Conservation (phyloP, 768 basidiomycete species). For the Crepidotus variabilis region DNA sequence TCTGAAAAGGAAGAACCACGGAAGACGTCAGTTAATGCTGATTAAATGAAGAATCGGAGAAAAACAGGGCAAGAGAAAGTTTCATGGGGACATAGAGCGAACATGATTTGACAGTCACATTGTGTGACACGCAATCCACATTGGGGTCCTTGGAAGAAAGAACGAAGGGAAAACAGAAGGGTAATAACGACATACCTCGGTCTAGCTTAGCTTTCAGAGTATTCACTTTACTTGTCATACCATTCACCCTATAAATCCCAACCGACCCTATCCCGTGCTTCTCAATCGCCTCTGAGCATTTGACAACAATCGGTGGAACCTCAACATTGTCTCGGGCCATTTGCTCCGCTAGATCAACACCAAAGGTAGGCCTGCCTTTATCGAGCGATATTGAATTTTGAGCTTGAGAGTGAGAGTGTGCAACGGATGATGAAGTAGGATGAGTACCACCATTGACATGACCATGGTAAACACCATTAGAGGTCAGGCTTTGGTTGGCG, state of each 20-base stretch:
- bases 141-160: too few relatives aligned
- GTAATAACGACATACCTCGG: conserved; percentile 51
- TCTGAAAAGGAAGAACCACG: conserved; percentile 35
- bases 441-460: neutral
- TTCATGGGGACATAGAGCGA: neutral
- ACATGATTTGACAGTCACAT: neutral
- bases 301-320: conserved; percentile 81
- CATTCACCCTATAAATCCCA: conserved; percentile 93
- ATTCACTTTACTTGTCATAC: conserved; percentile 83
- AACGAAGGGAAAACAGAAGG: neutral
- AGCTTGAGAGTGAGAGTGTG: conserved; percentile 24
- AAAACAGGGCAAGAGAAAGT: neutral
- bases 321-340: conserved; percentile 90
- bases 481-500: conserved; percentile 2
- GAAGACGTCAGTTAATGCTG: neutral
- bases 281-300: conserved; percentile 91
- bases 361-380: conserved; percentile 82
- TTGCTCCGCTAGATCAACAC: conserved; percentile 88
- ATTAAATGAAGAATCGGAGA: neutral
- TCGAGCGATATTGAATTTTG: conserved; percentile 34
- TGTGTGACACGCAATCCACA: neutral
- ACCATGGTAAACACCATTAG: neutral
- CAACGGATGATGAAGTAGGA: conserved; percentile 10
- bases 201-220: conserved; percentile 82
- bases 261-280: conserved; percentile 78